Evolutionary conservation across 208 protist genomes (phyloP).

Genomic region (Acanthamoeba lenticulata): DNA sequence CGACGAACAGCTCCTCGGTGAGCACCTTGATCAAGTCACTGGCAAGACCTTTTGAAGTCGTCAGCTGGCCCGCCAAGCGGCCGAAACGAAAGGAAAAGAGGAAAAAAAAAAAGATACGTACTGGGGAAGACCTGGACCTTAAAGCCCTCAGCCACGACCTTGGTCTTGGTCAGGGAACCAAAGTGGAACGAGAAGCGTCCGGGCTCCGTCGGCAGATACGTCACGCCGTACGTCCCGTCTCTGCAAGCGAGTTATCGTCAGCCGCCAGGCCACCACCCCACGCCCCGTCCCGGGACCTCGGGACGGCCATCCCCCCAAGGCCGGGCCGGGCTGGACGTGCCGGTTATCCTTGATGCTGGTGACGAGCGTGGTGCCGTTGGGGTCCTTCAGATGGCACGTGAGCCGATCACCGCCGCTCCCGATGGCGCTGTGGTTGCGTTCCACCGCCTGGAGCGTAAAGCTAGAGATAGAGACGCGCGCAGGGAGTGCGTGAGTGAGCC

Average conservation of each 20-base stretch:
- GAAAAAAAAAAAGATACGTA: background rate
- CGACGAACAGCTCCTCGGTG: conserved; percentile 1
- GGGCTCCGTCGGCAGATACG: conserved; percentile 5
- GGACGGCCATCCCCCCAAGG: no score
- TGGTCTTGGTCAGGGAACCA: conserved; percentile 36
- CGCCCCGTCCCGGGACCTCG: no score
- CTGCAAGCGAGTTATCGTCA: no score
- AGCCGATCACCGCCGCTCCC: conserved; percentile 64
- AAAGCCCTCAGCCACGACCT: conserved; percentile 60
- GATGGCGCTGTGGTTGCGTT: conserved; percentile 33
- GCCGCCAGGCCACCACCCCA: no score
- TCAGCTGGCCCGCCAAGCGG: background rate
- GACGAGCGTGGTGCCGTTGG: background rate
- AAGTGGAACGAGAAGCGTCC: conserved; percentile 60
- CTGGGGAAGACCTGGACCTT: conserved; percentile 43
- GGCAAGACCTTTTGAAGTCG: background rate
- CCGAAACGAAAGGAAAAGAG: background rate
- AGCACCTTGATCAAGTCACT: conserved; percentile 45
- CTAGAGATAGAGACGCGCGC: background rate
- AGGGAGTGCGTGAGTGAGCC: background rate
- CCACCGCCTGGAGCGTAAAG: conserved; percentile 59
- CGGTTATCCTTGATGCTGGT: background rate
- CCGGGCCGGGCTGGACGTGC: no score
- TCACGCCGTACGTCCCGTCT: conserved; percentile 62
- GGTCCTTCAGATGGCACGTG: conserved; percentile 15